phyloP scores from a whole-genome alignment of 202 grass and related monocot species.

The Hordeum pubiflorum region DNA sequence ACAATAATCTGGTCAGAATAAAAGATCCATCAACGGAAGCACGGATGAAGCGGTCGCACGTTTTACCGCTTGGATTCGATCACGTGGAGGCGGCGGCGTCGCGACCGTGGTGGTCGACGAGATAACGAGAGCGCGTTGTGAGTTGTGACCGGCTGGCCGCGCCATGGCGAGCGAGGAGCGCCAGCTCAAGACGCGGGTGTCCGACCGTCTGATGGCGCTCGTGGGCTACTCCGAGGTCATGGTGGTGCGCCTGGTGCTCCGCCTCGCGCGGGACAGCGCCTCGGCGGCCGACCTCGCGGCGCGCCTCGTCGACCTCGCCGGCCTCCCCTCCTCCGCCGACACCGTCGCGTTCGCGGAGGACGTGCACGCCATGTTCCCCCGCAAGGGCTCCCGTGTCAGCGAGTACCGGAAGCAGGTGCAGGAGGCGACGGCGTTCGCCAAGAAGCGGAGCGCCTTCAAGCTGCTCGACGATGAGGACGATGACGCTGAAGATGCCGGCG shows the following conservation, averaged over 20 bases:
- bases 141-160: background rate
- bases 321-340: constrained; percentile 19
- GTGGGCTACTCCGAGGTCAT: constrained; percentile 25
- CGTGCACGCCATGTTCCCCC: constrained; percentile 15
- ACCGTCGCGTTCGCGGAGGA: constrained; percentile 33
- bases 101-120: background rate
- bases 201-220: constrained; percentile 32
- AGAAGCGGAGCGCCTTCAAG: constrained; percentile 24
- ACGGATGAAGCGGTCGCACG: background rate
- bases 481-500: background rate
- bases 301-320: constrained; percentile 29
- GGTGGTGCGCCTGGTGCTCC: constrained; percentile 18
- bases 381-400: background rate
- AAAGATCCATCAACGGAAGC: background rate
- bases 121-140: too few species aligned
- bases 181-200: constrained; percentile 35
- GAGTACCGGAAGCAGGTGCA: constrained; percentile 22
- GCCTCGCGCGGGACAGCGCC: constrained; percentile 29
- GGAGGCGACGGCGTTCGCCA: constrained; percentile 21
- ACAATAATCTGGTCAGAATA: background rate
- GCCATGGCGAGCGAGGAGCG: constrained; percentile 4
- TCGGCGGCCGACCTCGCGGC: constrained; percentile 21
- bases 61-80: background rate
- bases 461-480: background rate
- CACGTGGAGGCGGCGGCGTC: background rate